phyloP scores from a whole-genome alignment of 352 stramenopile genomes.

The Phytophthora kernoviae region DNA sequence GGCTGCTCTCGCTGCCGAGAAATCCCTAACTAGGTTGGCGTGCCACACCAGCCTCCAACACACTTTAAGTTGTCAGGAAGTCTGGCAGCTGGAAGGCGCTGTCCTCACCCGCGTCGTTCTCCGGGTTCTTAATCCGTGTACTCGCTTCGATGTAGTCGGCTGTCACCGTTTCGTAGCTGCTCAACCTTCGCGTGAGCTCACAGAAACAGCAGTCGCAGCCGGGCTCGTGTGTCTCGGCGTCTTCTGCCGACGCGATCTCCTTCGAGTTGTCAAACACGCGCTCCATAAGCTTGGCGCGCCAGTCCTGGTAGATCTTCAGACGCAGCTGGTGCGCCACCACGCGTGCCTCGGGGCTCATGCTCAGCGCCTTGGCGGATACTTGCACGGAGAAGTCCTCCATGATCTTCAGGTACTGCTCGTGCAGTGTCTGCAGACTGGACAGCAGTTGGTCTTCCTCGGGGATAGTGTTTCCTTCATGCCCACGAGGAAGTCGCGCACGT shows the following conservation, averaged over 20 bases:
- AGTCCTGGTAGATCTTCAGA: slow-evolving; percentile 85
- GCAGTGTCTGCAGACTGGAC: slow-evolving; percentile 62
- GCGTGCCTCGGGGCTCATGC: slow-evolving; percentile 75
- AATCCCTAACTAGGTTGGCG: slow-evolving; percentile 46
- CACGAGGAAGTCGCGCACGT: slow-evolving; percentile 82
- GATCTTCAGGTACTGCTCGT: slow-evolving; percentile 71
- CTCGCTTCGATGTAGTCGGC: slow-evolving; percentile 63
- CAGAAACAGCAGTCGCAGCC: slow-evolving; percentile 62
- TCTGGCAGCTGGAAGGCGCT: slow-evolving; percentile 54
- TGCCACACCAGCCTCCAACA: slow-evolving; percentile 3
- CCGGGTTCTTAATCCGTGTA: slow-evolving; percentile 53
- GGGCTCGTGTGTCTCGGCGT: slow-evolving; percentile 40
- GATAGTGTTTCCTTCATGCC: slow-evolving; percentile 77
- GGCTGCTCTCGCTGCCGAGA: slow-evolving; percentile 35
- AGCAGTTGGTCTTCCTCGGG: slow-evolving; percentile 75
- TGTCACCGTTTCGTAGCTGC: slow-evolving; percentile 62
- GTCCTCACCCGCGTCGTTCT: slow-evolving; percentile 52
- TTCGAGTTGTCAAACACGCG: slow-evolving; percentile 62
- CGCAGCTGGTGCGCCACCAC: slow-evolving; percentile 77
- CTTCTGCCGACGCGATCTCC: slow-evolving; percentile 41
- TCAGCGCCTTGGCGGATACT: slow-evolving; percentile 61
- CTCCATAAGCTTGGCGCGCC: slow-evolving; percentile 76
- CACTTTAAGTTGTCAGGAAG: slow-evolving; percentile 49
- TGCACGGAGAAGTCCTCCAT: slow-evolving; percentile 72
- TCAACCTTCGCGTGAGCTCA: slow-evolving; percentile 52